Base-by-base conservation (phyloP, 257 asterid genomes). In the Ballota nigra region DNA sequence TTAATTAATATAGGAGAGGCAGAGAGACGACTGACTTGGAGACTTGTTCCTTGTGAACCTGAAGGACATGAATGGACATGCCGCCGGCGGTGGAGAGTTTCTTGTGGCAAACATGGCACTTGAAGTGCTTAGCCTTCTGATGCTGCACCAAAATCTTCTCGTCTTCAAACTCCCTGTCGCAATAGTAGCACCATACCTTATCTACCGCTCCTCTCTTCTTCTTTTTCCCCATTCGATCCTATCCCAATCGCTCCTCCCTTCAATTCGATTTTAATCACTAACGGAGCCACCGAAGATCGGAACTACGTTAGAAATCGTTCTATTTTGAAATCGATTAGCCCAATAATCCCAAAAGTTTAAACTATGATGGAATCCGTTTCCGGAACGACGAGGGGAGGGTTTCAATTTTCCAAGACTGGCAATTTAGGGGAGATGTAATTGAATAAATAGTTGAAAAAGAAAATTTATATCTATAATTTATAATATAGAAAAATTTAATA, bases 121-220 rank as follows among this genome's bases (percentile, higher is more conserved):
- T 93, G 73, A 89, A 93, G 85, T 93, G 98, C 84, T 89, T 91
- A 28, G 98, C 98, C 83, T 93, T 93, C 81, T 93, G 98, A 76
- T 93, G 98, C 86, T 93, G 98, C 70, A 93, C 93, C 84, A 93
- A 64, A 66, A 93, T 93, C 89, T 93, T 93, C 94, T 93, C 98
- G 77, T 93, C 98, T 47, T 93, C 98, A 61, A 93, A 93, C 57
- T 93, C 98, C 75, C 98, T 82, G 5, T 93, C 97, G 87, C 98
- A 93, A 75, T 93, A 93, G 77, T 91, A 93, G 63, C 98, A 93
- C 97, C 97, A 93, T 15, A 90, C 87, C 82, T 89, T 89, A 26
- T 86, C 88, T 1, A 84, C 77, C 20, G 82, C 89, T 34, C 86
- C 90, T 81, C 96, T 87, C 89, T 93, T 93, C 96, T 93, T 93